phyloP scores from a whole-genome alignment of 306 rosid species.

The Citrullus amarus region DNA sequence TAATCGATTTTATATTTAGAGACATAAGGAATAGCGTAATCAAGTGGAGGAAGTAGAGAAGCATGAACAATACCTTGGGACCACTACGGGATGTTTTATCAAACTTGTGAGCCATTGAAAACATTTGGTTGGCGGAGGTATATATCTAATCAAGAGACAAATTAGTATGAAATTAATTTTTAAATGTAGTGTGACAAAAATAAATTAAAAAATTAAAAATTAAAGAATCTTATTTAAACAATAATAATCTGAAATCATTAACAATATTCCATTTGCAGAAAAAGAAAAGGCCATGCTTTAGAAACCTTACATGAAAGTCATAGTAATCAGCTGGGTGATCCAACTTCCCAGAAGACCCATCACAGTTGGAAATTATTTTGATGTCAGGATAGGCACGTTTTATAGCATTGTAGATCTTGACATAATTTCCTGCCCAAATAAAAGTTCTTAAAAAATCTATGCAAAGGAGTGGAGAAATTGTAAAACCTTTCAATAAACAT shows the following conservation, averaged over 20 bases:
- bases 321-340: slow-evolving; percentile 87
- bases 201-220: too few species aligned
- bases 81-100: slow-evolving; percentile 41
- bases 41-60: background rate
- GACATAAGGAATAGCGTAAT: background rate
- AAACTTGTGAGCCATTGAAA: slow-evolving; percentile 44
- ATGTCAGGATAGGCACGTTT: slow-evolving; percentile 69
- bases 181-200: background rate
- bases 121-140: slow-evolving; percentile 56
- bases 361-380: slow-evolving; percentile 78
- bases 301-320: slow-evolving; percentile 72
- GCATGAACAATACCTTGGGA: slow-evolving; percentile 31
- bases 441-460: background rate
- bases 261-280: background rate
- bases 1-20: slow-evolving; percentile 2
- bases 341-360: slow-evolving; percentile 49
- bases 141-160: slow-evolving; percentile 39
- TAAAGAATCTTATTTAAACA: background rate
- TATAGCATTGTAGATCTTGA: slow-evolving; percentile 51
- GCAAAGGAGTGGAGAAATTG: background rate
- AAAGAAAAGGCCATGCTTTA: slow-evolving; percentile 10
- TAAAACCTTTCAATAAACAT: background rate
- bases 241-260: background rate
- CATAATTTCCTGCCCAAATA: slow-evolving; percentile 53
- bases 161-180: background rate